Evolutionary conservation across 2,329 filamentous ascomycete species (phyloP), one percentile per base, ranked within the genome.

Genomic region (Phialophora tarda): DNA sequence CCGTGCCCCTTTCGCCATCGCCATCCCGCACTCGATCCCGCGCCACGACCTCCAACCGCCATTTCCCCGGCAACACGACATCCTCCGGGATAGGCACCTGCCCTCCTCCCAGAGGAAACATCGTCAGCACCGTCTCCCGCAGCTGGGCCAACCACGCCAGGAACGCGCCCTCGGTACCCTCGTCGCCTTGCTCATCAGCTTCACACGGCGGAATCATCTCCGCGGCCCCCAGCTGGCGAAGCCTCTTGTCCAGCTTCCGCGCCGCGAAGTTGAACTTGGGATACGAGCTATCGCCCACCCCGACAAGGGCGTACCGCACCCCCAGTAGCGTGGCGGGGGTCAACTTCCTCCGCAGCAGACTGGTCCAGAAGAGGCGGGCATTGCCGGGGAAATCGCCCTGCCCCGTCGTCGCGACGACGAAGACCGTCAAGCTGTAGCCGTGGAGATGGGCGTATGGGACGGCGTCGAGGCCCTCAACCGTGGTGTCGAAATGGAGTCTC

Each of bases 211-310:
- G 87, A 73, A 91, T 90, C 69, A 95, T 86, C 56, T 92, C 86
- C 50, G 83, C 83, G 2, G 92, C 95, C 1, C 94, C 94, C 0
- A 99, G 85, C 76, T 97, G 93, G 44, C 89, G 78, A 38, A 99
- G 82, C 17, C 95, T 88, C 73, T 93, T 94, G 73, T 93, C 88
- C 54, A 99, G 83, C 78, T 97, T 96, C 58, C 93, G 87, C 54
- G 91, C 91, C 21, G 94, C 93, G 87, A 92, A 97, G 80, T 99
- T 99, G 79, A 92, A 97, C 89, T 96, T 94, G 63, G 90, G 85
- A 82, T 99, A 99, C 1, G 93, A 96, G 74, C 91, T 97, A 78
- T 99, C 95, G 0, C 95, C 95, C 0, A 98, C 84, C 0, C 95
- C 95, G 82, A 98, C 97, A 0, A 89, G 91, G 2, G 91, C 89